These are phyloP conservation scores for Paxillus involutus DNA, from an alignment of 768 basidiomycete genomes.

Conservation along the genomic window DNA sequence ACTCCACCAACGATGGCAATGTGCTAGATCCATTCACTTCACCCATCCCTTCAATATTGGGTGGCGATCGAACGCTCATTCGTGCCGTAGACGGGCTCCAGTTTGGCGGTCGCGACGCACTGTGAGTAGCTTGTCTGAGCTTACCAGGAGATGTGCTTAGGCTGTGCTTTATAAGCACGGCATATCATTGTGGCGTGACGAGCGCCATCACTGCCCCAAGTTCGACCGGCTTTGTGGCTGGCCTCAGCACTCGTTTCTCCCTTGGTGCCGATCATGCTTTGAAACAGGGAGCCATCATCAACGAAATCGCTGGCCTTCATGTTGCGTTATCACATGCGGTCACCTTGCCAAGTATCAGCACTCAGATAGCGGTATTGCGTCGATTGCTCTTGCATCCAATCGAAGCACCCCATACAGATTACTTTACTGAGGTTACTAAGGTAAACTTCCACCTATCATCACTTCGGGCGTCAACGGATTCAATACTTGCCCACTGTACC, in stretches of 20 bases:
- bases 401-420: slow-evolving; percentile 23
- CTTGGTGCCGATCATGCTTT: slow-evolving; percentile 57
- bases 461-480: not conserved
- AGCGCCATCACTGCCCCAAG: slow-evolving; percentile 59
- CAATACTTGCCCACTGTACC: not conserved
- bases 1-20: slow-evolving; percentile 64
- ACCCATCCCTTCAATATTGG: slow-evolving; percentile 44
- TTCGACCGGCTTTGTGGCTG: slow-evolving; percentile 52
- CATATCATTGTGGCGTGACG: slow-evolving; percentile 71
- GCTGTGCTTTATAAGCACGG: slow-evolving; percentile 44
- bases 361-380: slow-evolving; percentile 63
- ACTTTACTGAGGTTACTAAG: slow-evolving; percentile 29
- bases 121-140: slow-evolving; percentile 53
- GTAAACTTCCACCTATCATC: not conserved
- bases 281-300: slow-evolving; percentile 56
- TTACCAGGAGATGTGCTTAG: slow-evolving; percentile 70
- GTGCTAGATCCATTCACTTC: slow-evolving; percentile 50
- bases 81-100: slow-evolving; percentile 69
- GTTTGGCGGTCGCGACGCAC: slow-evolving; percentile 53
- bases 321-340: slow-evolving; percentile 48
- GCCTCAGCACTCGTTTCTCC: slow-evolving; percentile 59
- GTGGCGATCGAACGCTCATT: slow-evolving; percentile 45
- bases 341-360: slow-evolving; percentile 56
- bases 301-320: slow-evolving; percentile 58
- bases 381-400: slow-evolving; percentile 53